Base-by-base conservation (phyloP, 2,329 filamentous ascomycete species). In the Xylariaceae sp. region DNA sequence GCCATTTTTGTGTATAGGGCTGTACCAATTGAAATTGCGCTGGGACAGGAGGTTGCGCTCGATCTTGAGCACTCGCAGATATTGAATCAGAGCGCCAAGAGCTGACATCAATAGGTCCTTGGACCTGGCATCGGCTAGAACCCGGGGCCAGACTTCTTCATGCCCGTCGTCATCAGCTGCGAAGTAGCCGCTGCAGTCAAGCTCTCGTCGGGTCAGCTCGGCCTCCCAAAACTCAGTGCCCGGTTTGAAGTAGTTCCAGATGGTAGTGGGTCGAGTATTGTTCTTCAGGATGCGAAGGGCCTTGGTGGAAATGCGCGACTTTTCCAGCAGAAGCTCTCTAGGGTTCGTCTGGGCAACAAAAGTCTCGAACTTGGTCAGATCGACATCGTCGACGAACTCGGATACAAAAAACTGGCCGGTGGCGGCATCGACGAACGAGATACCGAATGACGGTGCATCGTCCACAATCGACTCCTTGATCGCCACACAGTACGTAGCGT, bases 291-390 rank as follows among this genome's bases (percentile, higher is more conserved):
- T 94, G 3, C 92, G 83, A 37, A 94, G 61, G 1, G 86, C 86
- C 55, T 92, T 94, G n/a, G 82, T 78, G 0, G 89, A 95, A 19
- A 96, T 68, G 18, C 70, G 80, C 0, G 80, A 83, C 58, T 93
- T 96, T 56, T 98, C 92, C 0, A 98, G 64, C 1, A 98, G 65
- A 28, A 98, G 64, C 59, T 98, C 92, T 31, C 86, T 82, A 0
- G 92, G 92, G 14, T 83, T 76, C 12, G 80, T 94, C 57, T 98
- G 92, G 12, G 92, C 92, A 23, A 98, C 80, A 42, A 98, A 83
- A 0, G 92, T 98, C 64, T 98, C 92, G 47, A 98, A 96, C 53
- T 89, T 94, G 37, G 92, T 98, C 61, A 95, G 73, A 50, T 96
- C 89, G 4, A 80, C 75, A 56, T 98, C 92, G 50, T 98, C 92